Conservation (phyloP, 139 green algal species). For the Deuterostichococcus epilithicus region DNA sequence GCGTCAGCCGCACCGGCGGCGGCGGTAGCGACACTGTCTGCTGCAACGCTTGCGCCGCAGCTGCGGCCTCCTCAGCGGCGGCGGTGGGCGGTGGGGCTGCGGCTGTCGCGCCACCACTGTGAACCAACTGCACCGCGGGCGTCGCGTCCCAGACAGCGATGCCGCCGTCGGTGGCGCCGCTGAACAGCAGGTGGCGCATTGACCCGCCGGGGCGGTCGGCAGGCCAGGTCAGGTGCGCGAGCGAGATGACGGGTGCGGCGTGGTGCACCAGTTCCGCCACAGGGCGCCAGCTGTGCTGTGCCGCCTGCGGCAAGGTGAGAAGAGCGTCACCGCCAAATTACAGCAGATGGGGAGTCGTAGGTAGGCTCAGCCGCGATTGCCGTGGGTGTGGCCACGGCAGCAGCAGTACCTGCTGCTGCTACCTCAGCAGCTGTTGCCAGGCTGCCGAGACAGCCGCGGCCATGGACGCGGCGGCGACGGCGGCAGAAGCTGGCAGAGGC, state of each 20-base stretch:
- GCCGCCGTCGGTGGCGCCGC: slow-evolving; percentile 24
- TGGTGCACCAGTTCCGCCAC: background rate
- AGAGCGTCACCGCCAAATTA: background rate
- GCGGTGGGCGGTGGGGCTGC: background rate
- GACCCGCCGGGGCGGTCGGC: background rate
- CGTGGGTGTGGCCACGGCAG: too few species aligned
- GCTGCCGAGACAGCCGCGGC: too few species aligned
- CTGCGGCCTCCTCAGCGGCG: background rate
- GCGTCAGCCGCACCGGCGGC: background rate
- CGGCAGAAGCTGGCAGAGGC: too few species aligned
- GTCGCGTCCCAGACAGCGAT: slow-evolving; percentile 28
- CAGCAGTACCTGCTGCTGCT: background rate
- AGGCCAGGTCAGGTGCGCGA: background rate
- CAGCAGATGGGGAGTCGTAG: background rate
- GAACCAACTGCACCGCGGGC: background rate
- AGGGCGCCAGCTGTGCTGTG: background rate
- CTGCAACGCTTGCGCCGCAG: too few species aligned
- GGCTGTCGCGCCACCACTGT: background rate
- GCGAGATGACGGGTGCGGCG: background rate
- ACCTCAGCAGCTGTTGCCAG: too few species aligned
- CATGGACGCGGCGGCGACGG: too few species aligned
- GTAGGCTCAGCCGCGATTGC: background rate
- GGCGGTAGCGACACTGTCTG: background rate
- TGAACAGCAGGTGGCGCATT: slow-evolving; percentile 4
- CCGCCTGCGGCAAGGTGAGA: background rate